These are phyloP conservation scores for Hyparrhenia diplandra DNA, from an alignment of 176 grass and related monocot species.

Conservation along the genomic window DNA sequence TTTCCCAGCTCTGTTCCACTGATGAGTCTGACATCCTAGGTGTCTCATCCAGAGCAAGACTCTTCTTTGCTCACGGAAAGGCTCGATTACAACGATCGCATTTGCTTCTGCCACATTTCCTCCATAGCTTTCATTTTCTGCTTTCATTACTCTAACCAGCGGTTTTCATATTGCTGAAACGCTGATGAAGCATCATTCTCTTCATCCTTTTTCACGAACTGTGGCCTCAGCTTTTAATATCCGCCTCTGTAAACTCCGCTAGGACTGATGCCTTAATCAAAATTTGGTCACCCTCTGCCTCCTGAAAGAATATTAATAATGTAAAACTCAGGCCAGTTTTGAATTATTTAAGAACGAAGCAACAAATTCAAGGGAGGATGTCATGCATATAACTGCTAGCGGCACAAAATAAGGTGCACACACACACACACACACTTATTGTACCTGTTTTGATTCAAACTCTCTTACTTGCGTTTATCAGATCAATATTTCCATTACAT, in stretches of 20 bases:
- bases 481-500: conserved; percentile 65
- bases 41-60: conserved; percentile 72
- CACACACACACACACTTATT: not conserved
- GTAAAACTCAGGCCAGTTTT: not conserved
- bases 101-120: conserved; percentile 98
- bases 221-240: conserved; percentile 65
- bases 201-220: conserved; percentile 77
- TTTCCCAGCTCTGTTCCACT: conserved; percentile 77
- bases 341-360: not conserved
- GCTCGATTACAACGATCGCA: conserved; percentile 83
- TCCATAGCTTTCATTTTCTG: conserved; percentile 99
- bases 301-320: conserved; percentile 42
- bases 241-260: conserved; percentile 77
- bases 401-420: too few relatives aligned
- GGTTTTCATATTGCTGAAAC: conserved; percentile 79
- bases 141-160: conserved; percentile 89
- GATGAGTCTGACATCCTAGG: conserved; percentile 74
- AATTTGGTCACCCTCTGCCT: conserved; percentile 66
- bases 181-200: conserved; percentile 85
- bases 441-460: conserved; percentile 69
- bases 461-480: conserved; percentile 58
- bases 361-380: conserved; percentile 10
- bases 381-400: not conserved
- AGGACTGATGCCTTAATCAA: conserved; percentile 79
- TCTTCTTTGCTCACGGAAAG: conserved; percentile 79